A percentile compares a stretch with the other conserved stretches of the same genome.
Conservation (phyloP, 2,329 filamentous ascomycete species). For the Dendrostoma leiphaemia region DNA sequence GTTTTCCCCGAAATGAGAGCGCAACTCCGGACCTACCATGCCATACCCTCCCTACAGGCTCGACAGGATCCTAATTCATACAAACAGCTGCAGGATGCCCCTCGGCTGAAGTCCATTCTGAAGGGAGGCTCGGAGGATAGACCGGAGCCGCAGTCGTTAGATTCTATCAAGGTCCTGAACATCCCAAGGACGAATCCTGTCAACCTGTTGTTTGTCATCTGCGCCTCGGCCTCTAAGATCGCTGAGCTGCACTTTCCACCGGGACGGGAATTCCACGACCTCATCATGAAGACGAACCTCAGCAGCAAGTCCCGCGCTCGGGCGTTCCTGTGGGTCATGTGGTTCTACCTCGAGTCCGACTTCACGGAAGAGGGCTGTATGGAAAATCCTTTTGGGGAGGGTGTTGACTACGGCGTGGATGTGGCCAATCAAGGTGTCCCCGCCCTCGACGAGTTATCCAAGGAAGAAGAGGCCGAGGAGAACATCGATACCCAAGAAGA, state of each 20-base stretch:
- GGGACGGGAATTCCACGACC: slow-evolving; percentile 87
- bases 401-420: slow-evolving; percentile 62
- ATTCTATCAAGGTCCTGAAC: slow-evolving; percentile 69
- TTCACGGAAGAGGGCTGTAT: slow-evolving; percentile 85
- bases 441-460: slow-evolving; percentile 60
- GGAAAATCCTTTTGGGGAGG: slow-evolving; percentile 84
- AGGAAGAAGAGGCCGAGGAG: slow-evolving; percentile 64
- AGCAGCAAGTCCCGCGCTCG: slow-evolving; percentile 79
- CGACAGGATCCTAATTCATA: slow-evolving; percentile 94
- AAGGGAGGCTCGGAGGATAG: slow-evolving; percentile 94
- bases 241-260: slow-evolving; percentile 89
- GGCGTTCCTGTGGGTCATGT: slow-evolving; percentile 97
- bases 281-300: slow-evolving; percentile 86
- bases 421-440: slow-evolving; percentile 71
- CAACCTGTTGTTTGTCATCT: slow-evolving; percentile 93
- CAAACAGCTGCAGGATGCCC: slow-evolving; percentile 96
- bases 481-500: slow-evolving; percentile 74
- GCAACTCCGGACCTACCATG: slow-evolving; percentile 94
- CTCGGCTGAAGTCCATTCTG: slow-evolving; percentile 91
- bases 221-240: slow-evolving; percentile 84
- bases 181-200: slow-evolving; percentile 88
- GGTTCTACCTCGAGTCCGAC: slow-evolving; percentile 97
- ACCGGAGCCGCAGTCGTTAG: slow-evolving; percentile 76
- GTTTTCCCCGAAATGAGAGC: slow-evolving; percentile 99
- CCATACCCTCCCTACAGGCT: slow-evolving; percentile 92